phyloP scores from a whole-genome alignment of 2,329 filamentous ascomycete species.

The Nectriaceae sp. region DNA sequence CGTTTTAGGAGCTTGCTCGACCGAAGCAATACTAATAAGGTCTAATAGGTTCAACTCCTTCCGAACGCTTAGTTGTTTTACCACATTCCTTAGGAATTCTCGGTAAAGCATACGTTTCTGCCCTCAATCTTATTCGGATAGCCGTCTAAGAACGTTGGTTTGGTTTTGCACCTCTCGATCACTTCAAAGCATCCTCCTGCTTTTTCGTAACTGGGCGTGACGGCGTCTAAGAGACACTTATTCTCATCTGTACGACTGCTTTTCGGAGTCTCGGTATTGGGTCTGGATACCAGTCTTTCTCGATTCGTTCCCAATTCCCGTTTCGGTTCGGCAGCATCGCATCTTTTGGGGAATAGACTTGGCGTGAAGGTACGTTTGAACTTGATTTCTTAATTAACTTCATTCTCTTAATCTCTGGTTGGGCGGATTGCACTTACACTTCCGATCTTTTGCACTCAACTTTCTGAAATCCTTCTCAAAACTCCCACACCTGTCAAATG shows the following conservation, averaged over 20 bases:
- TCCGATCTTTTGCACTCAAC: too few relatives aligned
- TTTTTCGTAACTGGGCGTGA: slow-evolving; percentile 38
- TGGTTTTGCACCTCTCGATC: slow-evolving; percentile 28
- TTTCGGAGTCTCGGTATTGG: slow-evolving; percentile 40
- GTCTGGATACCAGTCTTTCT: slow-evolving; percentile 39
- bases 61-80: slow-evolving; percentile 42
- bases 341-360: slow-evolving; percentile 30
- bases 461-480: too few relatives aligned
- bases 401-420: background rate
- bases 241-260: slow-evolving; percentile 39
- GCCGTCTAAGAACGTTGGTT: slow-evolving; percentile 30
- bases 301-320: slow-evolving; percentile 35
- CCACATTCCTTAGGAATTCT: slow-evolving; percentile 43
- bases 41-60: slow-evolving; percentile 42
- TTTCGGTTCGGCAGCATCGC: slow-evolving; percentile 30
- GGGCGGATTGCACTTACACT: too few relatives aligned
- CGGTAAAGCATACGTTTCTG: slow-evolving; percentile 38
- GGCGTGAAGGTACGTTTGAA: slow-evolving; percentile 26
- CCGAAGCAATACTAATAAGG: slow-evolving; percentile 29
- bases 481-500: too few relatives aligned
- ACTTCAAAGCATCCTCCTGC: slow-evolving; percentile 35
- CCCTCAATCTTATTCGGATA: slow-evolving; percentile 27
- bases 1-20: too few relatives aligned
- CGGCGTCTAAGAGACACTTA: slow-evolving; percentile 40
- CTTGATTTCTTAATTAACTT: background rate